Base-by-base conservation (phyloP, 495 filamentous ascomycete genomes). In the Monascus purpureus region DNA sequence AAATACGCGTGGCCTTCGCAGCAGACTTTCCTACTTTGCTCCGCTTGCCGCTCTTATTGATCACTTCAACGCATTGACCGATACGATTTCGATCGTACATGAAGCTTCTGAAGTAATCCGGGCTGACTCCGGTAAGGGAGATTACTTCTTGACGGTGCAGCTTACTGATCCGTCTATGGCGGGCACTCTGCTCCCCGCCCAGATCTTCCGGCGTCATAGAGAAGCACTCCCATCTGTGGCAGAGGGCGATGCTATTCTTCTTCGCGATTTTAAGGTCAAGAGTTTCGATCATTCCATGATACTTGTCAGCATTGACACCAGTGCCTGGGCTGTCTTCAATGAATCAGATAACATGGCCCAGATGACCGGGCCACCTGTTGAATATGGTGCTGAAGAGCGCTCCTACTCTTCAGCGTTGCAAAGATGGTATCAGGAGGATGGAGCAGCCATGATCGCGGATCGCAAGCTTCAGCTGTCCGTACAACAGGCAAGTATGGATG, bases 171-270 rank as follows among this genome's bases (percentile, higher is more conserved):
- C 70, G 12, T 65, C 61, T 9, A 55, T 61, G 57, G 60, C 57
- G 17, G 58, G 61, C 12, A 57, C 54, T 0, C 50, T 47, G 3
- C 41, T 63, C 8, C 41, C 43, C 29, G 81, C 82, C 0, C 73
- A 80, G 35, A 60, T 94, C 11, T 82, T 82, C 50, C 71, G 83
- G 4, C 77, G 82, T 1, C 73, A 77, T 46, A 77, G 75, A 41
- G 67, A 69, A 8, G 69, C 73, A 1, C 59, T 96, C 2, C 90
- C 90, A 0, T 46, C 64, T 4, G 61, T 83, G 15, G 57, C 62
- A 2, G 65, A 67, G 11, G 90, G 90, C 6, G 79, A 90, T 40
- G 73, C 76, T 2, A 61, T 94, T 13, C 51, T 97, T 23, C 65
- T 97, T 8, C 68, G 79, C 4, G 65, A 75, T 25, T 85, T 95